Evolutionary conservation across 495 filamentous ascomycete genomes (phyloP), one percentile per base, ranked within the genome.

Genomic region (Daldinia loculata): DNA sequence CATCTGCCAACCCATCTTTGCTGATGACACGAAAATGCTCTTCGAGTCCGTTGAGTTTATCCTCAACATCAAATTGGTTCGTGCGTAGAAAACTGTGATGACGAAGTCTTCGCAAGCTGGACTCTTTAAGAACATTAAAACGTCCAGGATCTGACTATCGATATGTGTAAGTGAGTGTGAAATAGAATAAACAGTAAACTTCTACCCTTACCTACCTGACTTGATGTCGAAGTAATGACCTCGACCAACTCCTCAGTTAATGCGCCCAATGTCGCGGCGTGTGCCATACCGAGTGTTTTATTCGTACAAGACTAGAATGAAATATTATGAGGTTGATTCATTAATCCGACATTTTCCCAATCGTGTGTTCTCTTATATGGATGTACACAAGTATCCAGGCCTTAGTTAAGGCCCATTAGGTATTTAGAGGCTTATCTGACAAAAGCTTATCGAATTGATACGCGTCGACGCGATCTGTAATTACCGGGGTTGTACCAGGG

Each of bases 21-120:
- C 91, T 89, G 32, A 91, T 82, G 53, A 98, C 84, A 41, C 88
- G 86, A 77, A 97, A 97, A 72, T 95, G 95, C 79, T 99, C 95
- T 67, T 93, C 91, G 17, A 97, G 83, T 3, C 95, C 95, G 24
- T 90, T 87, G 5, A 97, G 84, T 36, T 86, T 89, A 17, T 86
- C 85, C 26, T 87, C 80, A 12, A 97, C 89, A 32, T 93, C 92
- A 76, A 98, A 99, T 73, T 96, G 95, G 80, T 98, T 95, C 0
- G 90, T 93, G 36, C 93, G 89, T 22, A 82, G 83, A 81, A 91
- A 90, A 38, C 81, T 84, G 58, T 90, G 83, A 38, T 88, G 79
- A 60, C 85, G 83, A 39, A 94, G 77, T 41, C 77, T 84, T 14
- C 83, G 85, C 36, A 88, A 75, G 0, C 84, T 80, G n/a, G 83